Evolutionary conservation across 148 eudicot species (phyloP), one percentile per base, ranked within the genome.

Genomic region (Rhododendron molle): DNA sequence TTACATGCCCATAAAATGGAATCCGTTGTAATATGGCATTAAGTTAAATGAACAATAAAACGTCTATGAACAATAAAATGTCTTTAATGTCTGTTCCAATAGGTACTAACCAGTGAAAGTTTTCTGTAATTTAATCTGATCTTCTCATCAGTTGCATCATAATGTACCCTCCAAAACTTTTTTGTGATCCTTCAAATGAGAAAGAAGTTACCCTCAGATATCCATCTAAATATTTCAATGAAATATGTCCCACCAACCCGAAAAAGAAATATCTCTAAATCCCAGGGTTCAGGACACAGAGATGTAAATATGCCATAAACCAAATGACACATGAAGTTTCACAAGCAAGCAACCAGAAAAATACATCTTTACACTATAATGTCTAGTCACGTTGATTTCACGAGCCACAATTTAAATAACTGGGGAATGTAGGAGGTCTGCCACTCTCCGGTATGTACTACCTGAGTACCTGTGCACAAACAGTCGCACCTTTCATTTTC

Each of bases 101-200:
- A 88, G 44, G 50, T 11, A 87, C 91, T 85, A 87, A 93, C 95
- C 93, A 91, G 84, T 73, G 93, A 92, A 65, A 91, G 95, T 83
- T 83, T 91, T 52, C 89, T 83, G 81, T 93, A 91, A 83, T 83
- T 91, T 67, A 89, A 47, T 67, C 90, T 36, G 34, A 32, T 32
- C 34, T 32, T 32, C 34, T 32, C 36, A 78, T 93, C 92, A 43
- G 93, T 88, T 85, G 95, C 95, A 90, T 91, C 95, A 80, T 91
- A 93, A 72, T 88, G 93, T 76, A 93, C 90, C 90, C 87, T 88
- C 94, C 86, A 93, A 85, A 28, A 93, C 84, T 87, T 92, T 92
- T 90, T 93, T 92, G 86, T 92, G 90, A 89, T 92, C 95, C 94
- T 93, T 81, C 62, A 20, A 83, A 78, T 36, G 74, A 88, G 18